Percentiles rank a stretch among this genome's conserved stretches.
Conservation (phyloP, 2,329 filamentous ascomycete species). For the Lecanoromycetidae sp. region DNA sequence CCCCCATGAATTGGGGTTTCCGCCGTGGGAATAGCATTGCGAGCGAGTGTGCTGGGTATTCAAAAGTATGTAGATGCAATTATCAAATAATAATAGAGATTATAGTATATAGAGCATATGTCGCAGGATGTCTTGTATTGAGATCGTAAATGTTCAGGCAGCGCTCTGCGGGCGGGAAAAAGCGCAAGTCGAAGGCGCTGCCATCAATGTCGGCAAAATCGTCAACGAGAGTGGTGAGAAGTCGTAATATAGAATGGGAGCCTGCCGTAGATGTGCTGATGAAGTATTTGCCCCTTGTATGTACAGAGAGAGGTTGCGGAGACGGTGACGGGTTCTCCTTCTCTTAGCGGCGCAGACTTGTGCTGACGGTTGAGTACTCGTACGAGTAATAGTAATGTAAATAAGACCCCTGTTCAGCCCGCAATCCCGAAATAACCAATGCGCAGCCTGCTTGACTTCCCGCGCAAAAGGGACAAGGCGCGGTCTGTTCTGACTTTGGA, state of each 20-base stretch:
- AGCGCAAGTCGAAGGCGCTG: constrained; percentile 9
- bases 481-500: too few relatives aligned
- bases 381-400: neutral
- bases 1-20: constrained; percentile 4
- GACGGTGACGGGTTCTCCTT: constrained; percentile 1
- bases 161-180: neutral
- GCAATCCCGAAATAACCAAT: neutral
- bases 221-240: neutral
- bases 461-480: too few relatives aligned
- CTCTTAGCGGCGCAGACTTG: constrained; percentile 1
- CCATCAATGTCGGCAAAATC: constrained; percentile 10
- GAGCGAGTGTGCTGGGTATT: neutral
- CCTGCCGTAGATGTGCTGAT: neutral
- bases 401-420: neutral
- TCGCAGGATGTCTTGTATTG: too few relatives aligned
- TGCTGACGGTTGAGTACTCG: neutral
- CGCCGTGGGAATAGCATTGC: constrained; percentile 9
- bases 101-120: constrained; percentile 3
- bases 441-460: too few relatives aligned
- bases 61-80: constrained; percentile 1
- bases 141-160: too few relatives aligned
- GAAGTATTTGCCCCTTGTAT: neutral
- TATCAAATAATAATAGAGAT: neutral
- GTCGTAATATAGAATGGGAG: neutral
- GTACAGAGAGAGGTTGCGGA: too few relatives aligned